These are phyloP conservation scores for Samsoniella hepiali DNA, from an alignment of 2,329 filamentous ascomycete genomes.

Conservation along the genomic window DNA sequence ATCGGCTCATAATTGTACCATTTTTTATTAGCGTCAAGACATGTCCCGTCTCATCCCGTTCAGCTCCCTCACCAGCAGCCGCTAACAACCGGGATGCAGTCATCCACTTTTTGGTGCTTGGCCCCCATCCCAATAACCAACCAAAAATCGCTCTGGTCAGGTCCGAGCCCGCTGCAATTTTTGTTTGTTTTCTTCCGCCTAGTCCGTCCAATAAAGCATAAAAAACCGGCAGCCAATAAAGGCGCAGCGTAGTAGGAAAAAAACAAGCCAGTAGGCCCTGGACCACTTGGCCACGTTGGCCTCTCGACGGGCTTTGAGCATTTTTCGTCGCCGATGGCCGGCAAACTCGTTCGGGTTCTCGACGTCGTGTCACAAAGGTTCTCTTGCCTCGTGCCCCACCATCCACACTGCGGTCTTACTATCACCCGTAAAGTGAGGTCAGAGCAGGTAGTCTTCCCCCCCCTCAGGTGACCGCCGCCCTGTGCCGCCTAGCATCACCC, in stretches of 20 bases:
- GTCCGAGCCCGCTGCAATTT: slow-evolving; percentile 7
- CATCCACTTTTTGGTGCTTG: slow-evolving; percentile 15
- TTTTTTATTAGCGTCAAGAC: too few species aligned
- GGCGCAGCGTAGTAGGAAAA: background rate
- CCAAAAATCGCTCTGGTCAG: background rate
- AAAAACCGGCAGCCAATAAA: background rate
- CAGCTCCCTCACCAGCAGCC: background rate
- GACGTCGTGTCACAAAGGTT: slow-evolving; percentile 11
- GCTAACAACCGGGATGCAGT: slow-evolving; percentile 4
- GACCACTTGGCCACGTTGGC: background rate
- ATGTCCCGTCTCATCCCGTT: too few species aligned
- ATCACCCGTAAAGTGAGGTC: slow-evolving; percentile 4
- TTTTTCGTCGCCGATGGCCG: slow-evolving; percentile 9
- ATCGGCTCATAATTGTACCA: too few species aligned
- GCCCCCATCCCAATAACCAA: slow-evolving; percentile 10
- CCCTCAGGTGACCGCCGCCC: slow-evolving; percentile 12
- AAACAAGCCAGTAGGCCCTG: background rate
- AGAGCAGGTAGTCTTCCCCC: slow-evolving; percentile 10
- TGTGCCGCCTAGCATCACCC: background rate
- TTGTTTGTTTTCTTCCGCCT: background rate
- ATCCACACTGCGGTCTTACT: slow-evolving; percentile 15
- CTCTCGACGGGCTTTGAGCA: background rate
- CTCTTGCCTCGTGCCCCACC: slow-evolving; percentile 13
- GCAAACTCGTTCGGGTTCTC: background rate
- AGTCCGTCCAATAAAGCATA: background rate